A percentile compares a stretch with the other conserved stretches of the same genome.
phyloP scores from a whole-genome alignment of 2,329 filamentous ascomycete genomes.

The Dactylellina drechsleri region DNA sequence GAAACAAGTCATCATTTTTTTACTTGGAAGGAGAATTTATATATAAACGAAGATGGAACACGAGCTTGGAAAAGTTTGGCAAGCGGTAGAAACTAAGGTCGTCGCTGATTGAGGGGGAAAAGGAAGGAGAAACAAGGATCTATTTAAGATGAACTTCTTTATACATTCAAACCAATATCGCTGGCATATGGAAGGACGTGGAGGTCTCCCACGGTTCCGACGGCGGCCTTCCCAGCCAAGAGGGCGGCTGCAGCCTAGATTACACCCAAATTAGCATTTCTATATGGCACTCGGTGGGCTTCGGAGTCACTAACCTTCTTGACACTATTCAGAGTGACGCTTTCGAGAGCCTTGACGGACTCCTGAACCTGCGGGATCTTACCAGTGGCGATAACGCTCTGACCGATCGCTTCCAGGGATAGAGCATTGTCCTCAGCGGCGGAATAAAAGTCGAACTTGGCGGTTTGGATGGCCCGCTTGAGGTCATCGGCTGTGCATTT shows the following conservation, averaged over 20 bases:
- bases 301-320: slow-evolving; percentile 75
- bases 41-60: not conserved
- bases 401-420: slow-evolving; percentile 83
- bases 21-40: slow-evolving; percentile 5
- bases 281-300: not conserved
- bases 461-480: slow-evolving; percentile 88
- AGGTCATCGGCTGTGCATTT: slow-evolving; percentile 83
- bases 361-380: slow-evolving; percentile 86
- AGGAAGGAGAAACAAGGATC: slow-evolving; percentile 21
- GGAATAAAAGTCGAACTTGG: slow-evolving; percentile 91
- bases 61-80: slow-evolving; percentile 23
- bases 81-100: slow-evolving; percentile 5
- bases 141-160: slow-evolving; percentile 61
- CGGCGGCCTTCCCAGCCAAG: slow-evolving; percentile 86
- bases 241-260: slow-evolving; percentile 84
- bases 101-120: slow-evolving; percentile 22
- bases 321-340: slow-evolving; percentile 83
- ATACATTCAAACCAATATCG: slow-evolving; percentile 94
- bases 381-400: slow-evolving; percentile 81
- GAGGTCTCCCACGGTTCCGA: slow-evolving; percentile 90
- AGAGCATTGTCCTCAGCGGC: slow-evolving; percentile 79
- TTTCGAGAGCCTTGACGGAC: slow-evolving; percentile 79
- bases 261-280: not conserved
- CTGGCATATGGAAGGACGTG: slow-evolving; percentile 90
- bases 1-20: slow-evolving; percentile 32